Evolutionary conservation across 352 stramenopile species (phyloP).

Genomic region (Nothophytophthora sp.): DNA sequence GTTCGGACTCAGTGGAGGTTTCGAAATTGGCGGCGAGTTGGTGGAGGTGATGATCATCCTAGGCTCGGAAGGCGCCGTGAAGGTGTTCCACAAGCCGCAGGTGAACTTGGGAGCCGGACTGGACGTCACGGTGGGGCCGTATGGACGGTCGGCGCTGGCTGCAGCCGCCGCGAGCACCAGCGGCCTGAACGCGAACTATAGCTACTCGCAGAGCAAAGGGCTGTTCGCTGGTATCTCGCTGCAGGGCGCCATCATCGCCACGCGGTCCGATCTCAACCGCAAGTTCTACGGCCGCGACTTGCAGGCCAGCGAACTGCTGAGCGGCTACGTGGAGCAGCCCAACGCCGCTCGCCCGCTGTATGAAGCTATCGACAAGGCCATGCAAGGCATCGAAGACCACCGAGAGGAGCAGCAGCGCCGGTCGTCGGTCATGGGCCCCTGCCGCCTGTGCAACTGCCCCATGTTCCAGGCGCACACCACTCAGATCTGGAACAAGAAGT

Average conservation of each 20-base stretch:
- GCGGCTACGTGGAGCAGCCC: slow-evolving; percentile 47
- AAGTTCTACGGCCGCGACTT: slow-evolving; percentile 89
- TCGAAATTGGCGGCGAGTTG: slow-evolving; percentile 86
- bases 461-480: slow-evolving; percentile 65
- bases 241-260: slow-evolving; percentile 83
- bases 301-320: slow-evolving; percentile 43
- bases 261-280: slow-evolving; percentile 85
- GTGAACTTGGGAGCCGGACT: slow-evolving; percentile 89
- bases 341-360: slow-evolving; percentile 53
- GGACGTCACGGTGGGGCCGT: slow-evolving; percentile 81
- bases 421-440: slow-evolving; percentile 52
- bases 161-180: slow-evolving; percentile 65
- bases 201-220: slow-evolving; percentile 92
- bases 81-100: slow-evolving; percentile 83
- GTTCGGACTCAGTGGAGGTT: slow-evolving; percentile 78
- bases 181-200: slow-evolving; percentile 89
- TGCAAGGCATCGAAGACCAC: slow-evolving; percentile 49
- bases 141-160: slow-evolving; percentile 69
- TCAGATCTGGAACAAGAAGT: slow-evolving; percentile 77
- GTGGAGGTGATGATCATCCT: slow-evolving; percentile 92
- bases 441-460: slow-evolving; percentile 56
- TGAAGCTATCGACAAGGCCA: slow-evolving; percentile 56
- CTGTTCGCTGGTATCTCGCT: slow-evolving; percentile 91
- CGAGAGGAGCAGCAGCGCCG: slow-evolving; percentile 40
- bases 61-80: slow-evolving; percentile 85